Percentiles rank a stretch among this genome's conserved stretches.
Evolutionary conservation across 106 monocot genomes (phyloP).

Genomic region (Alisma plantagoaquatica): DNA sequence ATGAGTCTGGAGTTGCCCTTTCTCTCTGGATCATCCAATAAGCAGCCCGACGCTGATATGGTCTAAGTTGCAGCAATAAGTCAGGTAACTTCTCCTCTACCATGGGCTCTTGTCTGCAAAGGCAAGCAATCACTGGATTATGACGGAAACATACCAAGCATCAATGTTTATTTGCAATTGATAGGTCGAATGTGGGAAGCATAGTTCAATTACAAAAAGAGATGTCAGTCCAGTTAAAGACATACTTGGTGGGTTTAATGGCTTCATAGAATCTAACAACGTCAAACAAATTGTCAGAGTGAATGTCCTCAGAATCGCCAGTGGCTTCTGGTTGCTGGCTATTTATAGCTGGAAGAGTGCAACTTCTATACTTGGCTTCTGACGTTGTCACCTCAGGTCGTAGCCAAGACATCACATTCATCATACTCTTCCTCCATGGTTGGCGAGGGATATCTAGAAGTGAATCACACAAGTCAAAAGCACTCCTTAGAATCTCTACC

Average conservation of each 20-base stretch:
- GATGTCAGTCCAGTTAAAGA: neutral
- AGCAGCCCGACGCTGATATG: slow-evolving; percentile 81
- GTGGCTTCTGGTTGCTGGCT: slow-evolving; percentile 4
- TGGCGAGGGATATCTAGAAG: slow-evolving; percentile 57
- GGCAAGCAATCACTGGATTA: neutral
- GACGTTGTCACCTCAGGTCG: slow-evolving; percentile 74
- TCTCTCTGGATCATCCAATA: slow-evolving; percentile 97
- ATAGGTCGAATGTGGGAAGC: too few species aligned
- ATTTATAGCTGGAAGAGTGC: too few species aligned
- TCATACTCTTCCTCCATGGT: slow-evolving; percentile 90
- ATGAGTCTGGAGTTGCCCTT: slow-evolving; percentile 18
- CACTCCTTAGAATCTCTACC: slow-evolving; percentile 53
- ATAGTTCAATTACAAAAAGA: neutral
- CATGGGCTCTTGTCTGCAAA: slow-evolving; percentile 53
- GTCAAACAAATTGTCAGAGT: slow-evolving; percentile 58
- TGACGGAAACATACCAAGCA: too few species aligned
- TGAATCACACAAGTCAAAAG: slow-evolving; percentile 59
- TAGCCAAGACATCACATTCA: slow-evolving; percentile 78
- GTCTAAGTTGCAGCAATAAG: slow-evolving; percentile 71
- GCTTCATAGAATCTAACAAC: slow-evolving; percentile 70
- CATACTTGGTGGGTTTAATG: slow-evolving; percentile 84
- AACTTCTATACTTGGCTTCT: slow-evolving; percentile 53
- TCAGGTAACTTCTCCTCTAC: slow-evolving; percentile 59
- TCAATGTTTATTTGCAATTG: too few species aligned
- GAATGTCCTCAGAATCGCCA: slow-evolving; percentile 14